Conservation (phyloP, 1,284 basidiomycete genomes). For the Laetiporus sulphureus region DNA sequence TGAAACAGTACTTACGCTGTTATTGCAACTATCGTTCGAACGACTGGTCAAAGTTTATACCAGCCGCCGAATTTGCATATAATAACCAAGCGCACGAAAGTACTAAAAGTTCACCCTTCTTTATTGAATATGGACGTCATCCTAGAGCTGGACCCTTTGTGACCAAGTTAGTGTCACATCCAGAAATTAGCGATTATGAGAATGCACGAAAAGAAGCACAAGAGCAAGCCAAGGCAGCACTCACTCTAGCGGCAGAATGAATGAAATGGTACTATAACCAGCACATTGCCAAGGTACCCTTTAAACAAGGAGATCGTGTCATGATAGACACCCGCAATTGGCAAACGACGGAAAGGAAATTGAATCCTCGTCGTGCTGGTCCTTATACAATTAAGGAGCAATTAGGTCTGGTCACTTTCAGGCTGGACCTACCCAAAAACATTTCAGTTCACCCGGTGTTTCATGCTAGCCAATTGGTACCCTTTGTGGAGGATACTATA, state of each 20-base stretch:
- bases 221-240: not conserved
- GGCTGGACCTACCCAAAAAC: not conserved
- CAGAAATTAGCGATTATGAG: not conserved
- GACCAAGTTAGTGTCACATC: not conserved
- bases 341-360: not conserved
- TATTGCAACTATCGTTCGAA: no score
- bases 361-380: not conserved
- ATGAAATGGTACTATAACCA: no score
- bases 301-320: no score
- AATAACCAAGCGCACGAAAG: not conserved
- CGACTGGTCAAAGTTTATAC: not conserved
- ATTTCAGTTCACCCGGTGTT: constrained; percentile 1
- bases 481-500: not conserved
- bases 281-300: no score
- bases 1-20: no score
- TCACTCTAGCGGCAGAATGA: not conserved
- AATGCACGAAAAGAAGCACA: not conserved
- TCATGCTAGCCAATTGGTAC: not conserved
- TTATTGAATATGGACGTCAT: not conserved
- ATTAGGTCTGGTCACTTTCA: not conserved
- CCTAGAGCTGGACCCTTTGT: not conserved
- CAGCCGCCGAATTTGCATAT: not conserved
- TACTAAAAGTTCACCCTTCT: not conserved
- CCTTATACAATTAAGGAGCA: no score
- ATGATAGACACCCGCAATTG: not conserved